Conservation (phyloP, 805 yeast species). For the Priceomyces carsonii region DNA sequence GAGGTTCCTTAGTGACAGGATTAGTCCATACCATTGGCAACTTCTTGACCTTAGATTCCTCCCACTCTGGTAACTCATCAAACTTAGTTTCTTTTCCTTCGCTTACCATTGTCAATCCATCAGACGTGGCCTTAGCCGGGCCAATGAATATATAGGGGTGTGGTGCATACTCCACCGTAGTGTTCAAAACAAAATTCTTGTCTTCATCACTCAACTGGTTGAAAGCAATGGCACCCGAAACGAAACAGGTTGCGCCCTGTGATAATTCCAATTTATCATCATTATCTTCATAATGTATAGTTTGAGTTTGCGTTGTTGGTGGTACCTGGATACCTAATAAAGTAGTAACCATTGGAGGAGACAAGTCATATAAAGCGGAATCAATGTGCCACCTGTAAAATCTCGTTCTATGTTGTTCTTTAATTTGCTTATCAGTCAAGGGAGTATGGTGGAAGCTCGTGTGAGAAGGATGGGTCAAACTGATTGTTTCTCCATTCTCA, state of each 20-base stretch:
- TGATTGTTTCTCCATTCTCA: slow-evolving; percentile 60
- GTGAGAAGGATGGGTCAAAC: slow-evolving; percentile 82
- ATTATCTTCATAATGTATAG: slow-evolving; percentile 57
- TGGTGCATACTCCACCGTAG: slow-evolving; percentile 88
- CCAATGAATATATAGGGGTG: slow-evolving; percentile 88
- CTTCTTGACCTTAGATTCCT: slow-evolving; percentile 69
- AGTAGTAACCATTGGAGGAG: slow-evolving; percentile 87
- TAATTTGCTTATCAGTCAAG: slow-evolving; percentile 63
- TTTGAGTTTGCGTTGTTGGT: slow-evolving; percentile 59
- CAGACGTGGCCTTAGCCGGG: slow-evolving; percentile 77
- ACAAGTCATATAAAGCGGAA: slow-evolving; percentile 80
- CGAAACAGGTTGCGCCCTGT: slow-evolving; percentile 89
- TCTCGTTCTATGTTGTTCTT: slow-evolving; percentile 62
- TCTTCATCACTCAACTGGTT: slow-evolving; percentile 66
- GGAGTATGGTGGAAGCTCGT: slow-evolving; percentile 72
- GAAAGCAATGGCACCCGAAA: slow-evolving; percentile 81
- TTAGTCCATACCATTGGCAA: slow-evolving; percentile 92
- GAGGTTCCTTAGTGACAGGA: slow-evolving; percentile 80
- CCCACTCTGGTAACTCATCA: slow-evolving; percentile 81
- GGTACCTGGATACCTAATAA: slow-evolving; percentile 83
- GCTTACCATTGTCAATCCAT: slow-evolving; percentile 82
- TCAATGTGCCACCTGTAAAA: slow-evolving; percentile 95
- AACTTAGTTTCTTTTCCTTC: slow-evolving; percentile 72
- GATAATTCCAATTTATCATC: slow-evolving; percentile 65
- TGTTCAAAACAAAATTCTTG: slow-evolving; percentile 68